Percentiles rank a stretch among this genome's conserved stretches.
Evolutionary conservation across 2,329 filamentous ascomycete species (phyloP).

Genomic region (Hypoxylon sp.): DNA sequence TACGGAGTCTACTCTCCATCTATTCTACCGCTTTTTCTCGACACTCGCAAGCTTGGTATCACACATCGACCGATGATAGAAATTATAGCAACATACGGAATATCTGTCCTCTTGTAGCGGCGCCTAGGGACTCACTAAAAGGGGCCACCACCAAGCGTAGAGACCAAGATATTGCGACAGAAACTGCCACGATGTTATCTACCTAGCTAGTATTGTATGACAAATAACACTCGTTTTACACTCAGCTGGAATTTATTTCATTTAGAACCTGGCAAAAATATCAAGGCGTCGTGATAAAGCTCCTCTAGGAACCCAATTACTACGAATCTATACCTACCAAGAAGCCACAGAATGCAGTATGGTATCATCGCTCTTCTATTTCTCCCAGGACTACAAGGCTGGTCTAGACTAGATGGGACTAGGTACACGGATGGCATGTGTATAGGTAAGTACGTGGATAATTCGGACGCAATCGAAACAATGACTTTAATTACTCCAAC

Average conservation of each 20-base stretch:
- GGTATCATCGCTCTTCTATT: conserved; percentile 37
- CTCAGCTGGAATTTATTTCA: neutral
- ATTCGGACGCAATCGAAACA: conserved; percentile 31
- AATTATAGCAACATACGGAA: neutral
- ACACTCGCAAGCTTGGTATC: neutral
- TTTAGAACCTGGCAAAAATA: neutral
- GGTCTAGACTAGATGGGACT: conserved; percentile 26
- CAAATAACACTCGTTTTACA: neutral
- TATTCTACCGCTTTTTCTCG: neutral
- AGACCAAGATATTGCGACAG: neutral
- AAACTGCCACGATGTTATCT: neutral
- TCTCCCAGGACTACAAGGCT: conserved; percentile 24
- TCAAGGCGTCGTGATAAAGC: neutral
- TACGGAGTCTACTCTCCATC: neutral
- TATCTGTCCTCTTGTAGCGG: neutral
- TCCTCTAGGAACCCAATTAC: neutral
- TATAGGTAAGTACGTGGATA: conserved; percentile 18
- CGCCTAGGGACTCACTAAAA: neutral
- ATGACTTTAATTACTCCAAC: conserved; percentile 41
- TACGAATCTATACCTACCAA: neutral
- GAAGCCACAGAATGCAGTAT: conserved; percentile 6
- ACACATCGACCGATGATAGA: neutral
- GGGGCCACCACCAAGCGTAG: neutral
- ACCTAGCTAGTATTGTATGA: neutral
- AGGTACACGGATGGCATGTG: conserved; percentile 31